Evolutionary conservation across 768 basidiomycete species (phyloP), one percentile per base, ranked within the genome.

Genomic region (Clavulina sp.): DNA sequence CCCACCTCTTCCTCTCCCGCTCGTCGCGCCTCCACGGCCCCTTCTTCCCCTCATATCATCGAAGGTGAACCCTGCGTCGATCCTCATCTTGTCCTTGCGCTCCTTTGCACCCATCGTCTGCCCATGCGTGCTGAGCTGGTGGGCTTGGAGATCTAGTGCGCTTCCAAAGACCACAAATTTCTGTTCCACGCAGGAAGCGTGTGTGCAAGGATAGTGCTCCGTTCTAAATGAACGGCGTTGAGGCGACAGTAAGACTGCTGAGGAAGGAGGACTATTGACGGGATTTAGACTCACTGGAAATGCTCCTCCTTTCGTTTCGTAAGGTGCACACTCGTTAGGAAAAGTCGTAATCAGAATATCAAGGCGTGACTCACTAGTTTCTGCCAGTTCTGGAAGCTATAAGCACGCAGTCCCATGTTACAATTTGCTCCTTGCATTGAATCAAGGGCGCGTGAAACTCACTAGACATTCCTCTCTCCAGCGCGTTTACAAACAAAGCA

Each of bases 141-240:
- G 95, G 0, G 81, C 93, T 63, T 89, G 78, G 33, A 96, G 76
- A 62, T 99, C 95, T 7, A 99, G 68, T 13, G 76, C 71, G 3
- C 81, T 81, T 36, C 78, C 77, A 63, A 97, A 97, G 9, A 97
- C 95, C 54, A 97, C 84, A 57, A 99, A 99, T 66, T 95, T 96
- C 59, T 77, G 81, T 4, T 77, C 78, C 41, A 80, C 76, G 60
- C 93, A 99, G 34, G 69, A 62, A 0, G 77, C 56, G 52, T 87
- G 79, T 2, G 67, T 69, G 63, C 93, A 99, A 4, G 83, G 80
- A 62, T 75, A 74, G 63, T 99, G 93, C 2, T 70, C 77, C 28
- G 68, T 70, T 57, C 73, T 76, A 65, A 19, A 38, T 19, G 34
- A 9, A 19, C 34, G 19, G 34, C 19, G 9, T 19, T 9, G 34